phyloP scores from a whole-genome alignment of 139 green algal genomes.

The Chlorella vulgaris region DNA sequence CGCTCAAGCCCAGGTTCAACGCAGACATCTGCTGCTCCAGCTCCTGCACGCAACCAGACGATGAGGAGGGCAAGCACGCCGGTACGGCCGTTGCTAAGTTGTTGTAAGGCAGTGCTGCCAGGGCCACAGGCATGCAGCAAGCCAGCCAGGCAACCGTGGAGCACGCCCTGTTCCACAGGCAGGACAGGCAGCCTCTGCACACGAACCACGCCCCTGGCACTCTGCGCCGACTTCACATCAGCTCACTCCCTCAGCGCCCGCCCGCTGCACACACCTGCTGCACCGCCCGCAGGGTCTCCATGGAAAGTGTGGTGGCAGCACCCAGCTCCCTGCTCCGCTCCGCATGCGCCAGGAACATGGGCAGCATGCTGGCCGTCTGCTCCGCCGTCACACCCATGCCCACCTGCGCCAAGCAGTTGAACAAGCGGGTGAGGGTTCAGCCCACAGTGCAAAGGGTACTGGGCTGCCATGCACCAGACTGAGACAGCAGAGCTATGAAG shows the following conservation, averaged over 20 bases:
- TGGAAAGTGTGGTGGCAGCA: background rate
- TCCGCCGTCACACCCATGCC: background rate
- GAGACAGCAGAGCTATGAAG: too few species aligned
- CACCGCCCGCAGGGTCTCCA: slow-evolving; percentile 8
- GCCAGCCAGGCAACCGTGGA: background rate
- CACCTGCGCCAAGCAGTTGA: background rate
- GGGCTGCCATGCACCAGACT: too few species aligned
- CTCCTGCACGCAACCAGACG: background rate
- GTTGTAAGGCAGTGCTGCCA: too few species aligned
- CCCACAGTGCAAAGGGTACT: too few species aligned
- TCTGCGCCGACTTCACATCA: background rate
- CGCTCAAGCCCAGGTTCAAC: background rate
- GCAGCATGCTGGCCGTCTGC: background rate
- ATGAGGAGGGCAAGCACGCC: background rate
- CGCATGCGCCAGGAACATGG: background rate
- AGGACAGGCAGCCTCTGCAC: background rate
- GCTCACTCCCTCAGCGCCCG: background rate
- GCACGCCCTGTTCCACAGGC: background rate
- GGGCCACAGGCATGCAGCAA: too few species aligned
- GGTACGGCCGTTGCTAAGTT: too few species aligned
- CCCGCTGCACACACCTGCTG: slow-evolving; percentile 4
- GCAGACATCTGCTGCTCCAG: background rate
- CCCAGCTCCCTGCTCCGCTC: background rate
- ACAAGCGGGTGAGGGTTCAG: background rate
- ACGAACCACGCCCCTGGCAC: background rate